phyloP scores from a whole-genome alignment of 495 filamentous ascomycete species.

The Bombardia bombarda region DNA sequence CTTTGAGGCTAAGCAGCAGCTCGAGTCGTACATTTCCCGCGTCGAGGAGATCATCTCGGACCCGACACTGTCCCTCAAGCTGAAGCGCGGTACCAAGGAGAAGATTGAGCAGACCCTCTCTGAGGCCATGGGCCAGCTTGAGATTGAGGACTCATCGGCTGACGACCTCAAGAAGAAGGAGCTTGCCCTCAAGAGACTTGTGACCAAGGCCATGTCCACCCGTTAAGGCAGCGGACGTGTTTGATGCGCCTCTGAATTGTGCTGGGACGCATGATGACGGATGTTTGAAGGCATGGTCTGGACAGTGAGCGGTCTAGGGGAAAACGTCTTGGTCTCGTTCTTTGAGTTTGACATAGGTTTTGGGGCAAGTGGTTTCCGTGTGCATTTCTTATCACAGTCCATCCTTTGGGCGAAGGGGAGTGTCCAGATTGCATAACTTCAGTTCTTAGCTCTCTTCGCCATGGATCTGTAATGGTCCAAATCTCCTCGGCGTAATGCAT shows the following conservation, averaged over 20 bases:
- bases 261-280: slow-evolving; percentile 20
- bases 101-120: slow-evolving; percentile 87
- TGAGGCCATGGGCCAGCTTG: slow-evolving; percentile 43
- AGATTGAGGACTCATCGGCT: slow-evolving; percentile 59
- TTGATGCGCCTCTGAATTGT: slow-evolving; percentile 25
- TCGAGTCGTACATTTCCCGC: slow-evolving; percentile 97
- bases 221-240: slow-evolving; percentile 51
- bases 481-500: slow-evolving; percentile 36
- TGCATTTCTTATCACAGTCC: slow-evolving; percentile 20
- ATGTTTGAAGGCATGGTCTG: slow-evolving; percentile 21
- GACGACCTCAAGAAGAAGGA: slow-evolving; percentile 99
- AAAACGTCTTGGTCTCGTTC: slow-evolving; percentile 27
- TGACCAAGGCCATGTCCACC: slow-evolving; percentile 94
- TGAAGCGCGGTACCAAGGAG: slow-evolving; percentile 98
- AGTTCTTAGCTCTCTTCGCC: slow-evolving; percentile 23
- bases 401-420: slow-evolving; percentile 22
- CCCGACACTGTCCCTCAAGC: slow-evolving; percentile 88
- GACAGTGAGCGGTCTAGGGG: slow-evolving; percentile 15
- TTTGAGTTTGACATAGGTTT: slow-evolving; percentile 19
- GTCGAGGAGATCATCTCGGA: slow-evolving; percentile 98
- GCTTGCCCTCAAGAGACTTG: slow-evolving; percentile 91
- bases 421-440: slow-evolving; percentile 28
- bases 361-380: slow-evolving; percentile 13
- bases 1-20: slow-evolving; percentile 96
- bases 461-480: slow-evolving; percentile 21